phyloP scores from a whole-genome alignment of 1,139 yeast genomes.

The Trichomonascaceae sp. region DNA sequence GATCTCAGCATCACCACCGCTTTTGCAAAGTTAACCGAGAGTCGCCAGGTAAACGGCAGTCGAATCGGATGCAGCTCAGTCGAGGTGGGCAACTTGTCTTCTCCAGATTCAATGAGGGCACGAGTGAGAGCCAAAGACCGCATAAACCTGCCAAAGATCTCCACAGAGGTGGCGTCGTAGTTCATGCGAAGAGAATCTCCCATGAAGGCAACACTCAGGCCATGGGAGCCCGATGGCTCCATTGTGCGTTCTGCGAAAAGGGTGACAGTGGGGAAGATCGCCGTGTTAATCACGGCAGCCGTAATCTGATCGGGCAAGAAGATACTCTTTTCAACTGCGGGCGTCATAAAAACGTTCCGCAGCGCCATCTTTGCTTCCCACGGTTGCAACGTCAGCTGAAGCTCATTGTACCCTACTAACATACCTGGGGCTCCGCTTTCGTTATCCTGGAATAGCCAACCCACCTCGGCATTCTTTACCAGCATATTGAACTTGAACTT shows the following conservation, averaged over 20 bases:
- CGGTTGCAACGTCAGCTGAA: conserved; percentile 12
- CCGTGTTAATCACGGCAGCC: conserved; percentile 17
- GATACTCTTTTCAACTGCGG: conserved; percentile 14
- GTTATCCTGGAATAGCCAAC: conserved; percentile 52
- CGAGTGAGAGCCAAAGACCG: conserved; percentile 10
- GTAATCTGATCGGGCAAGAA: conserved; percentile 8
- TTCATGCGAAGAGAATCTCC: conserved; percentile 22
- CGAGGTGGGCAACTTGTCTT: conserved; percentile 1
- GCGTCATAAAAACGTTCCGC: conserved; percentile 24
- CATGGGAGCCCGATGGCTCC: conserved; percentile 1
- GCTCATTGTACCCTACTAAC: conserved; percentile 55
- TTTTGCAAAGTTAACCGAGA: conserved; percentile 16
- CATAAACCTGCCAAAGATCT: conserved; percentile 10
- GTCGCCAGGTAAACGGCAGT: conserved; percentile 16
- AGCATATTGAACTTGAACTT: conserved; percentile 39
- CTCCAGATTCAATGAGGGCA: conserved; percentile 4
- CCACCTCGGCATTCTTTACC: conserved; percentile 56
- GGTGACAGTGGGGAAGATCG: conserved; percentile 21
- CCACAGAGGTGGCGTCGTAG: conserved; percentile 22
- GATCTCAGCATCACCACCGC: conserved; percentile 17
- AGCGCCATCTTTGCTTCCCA: conserved; percentile 22
- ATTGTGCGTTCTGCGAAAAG: conserved; percentile 8
- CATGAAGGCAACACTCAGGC: conserved; percentile 13
- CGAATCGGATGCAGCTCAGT: conserved; percentile 7
- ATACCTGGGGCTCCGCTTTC: conserved; percentile 37